Conservation (phyloP, 495 filamentous ascomycete species). For the Aspergillus incahuasiensis region DNA sequence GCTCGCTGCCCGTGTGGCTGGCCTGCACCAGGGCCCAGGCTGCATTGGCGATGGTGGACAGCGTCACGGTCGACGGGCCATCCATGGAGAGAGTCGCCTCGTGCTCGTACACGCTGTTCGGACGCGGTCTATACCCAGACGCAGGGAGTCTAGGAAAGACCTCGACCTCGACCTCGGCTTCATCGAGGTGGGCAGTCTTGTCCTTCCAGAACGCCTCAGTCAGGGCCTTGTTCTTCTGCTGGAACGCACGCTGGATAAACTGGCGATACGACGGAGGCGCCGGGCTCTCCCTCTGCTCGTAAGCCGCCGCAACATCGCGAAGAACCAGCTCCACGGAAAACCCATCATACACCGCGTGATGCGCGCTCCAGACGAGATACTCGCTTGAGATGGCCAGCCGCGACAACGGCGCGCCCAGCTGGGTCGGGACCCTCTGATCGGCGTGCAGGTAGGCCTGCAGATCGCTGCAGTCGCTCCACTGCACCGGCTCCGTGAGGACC, state of each 20-base stretch:
- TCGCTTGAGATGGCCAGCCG: neutral
- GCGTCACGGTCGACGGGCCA: neutral
- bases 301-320: neutral
- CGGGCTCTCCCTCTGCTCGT: neutral
- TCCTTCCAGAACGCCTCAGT: neutral
- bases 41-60: neutral
- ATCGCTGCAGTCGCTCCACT: neutral
- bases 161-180: neutral
- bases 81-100: neutral
- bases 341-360: neutral
- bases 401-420: neutral
- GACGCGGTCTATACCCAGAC: neutral
- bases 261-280: neutral
- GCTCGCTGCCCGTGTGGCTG: slow-evolving; percentile 20
- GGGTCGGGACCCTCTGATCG: neutral
- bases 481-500: neutral
- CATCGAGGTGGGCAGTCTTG: neutral
- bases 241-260: neutral
- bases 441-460: neutral
- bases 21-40: slow-evolving; percentile 34
- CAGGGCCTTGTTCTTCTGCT: neutral
- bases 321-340: neutral
- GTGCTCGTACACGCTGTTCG: neutral
- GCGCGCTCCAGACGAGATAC: neutral
- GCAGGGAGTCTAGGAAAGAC: neutral